These are phyloP conservation scores for Sclerotinia subarctica DNA, from an alignment of 2,329 filamentous ascomycete species.

Conservation along the genomic window DNA sequence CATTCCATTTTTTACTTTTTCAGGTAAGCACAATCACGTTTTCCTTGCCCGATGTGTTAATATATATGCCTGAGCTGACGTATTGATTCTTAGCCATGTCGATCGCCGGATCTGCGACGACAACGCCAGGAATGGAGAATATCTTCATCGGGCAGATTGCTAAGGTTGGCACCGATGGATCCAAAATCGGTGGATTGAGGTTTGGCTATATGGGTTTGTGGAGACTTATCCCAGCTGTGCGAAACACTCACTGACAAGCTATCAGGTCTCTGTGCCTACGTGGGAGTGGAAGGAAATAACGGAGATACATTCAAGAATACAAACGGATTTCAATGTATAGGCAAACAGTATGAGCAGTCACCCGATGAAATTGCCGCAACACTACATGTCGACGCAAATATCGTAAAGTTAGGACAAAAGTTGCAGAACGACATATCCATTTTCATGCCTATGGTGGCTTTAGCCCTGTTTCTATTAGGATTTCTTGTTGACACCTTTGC, in stretches of 20 bases:
- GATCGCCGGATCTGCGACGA: conserved; percentile 15
- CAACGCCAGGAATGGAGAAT: conserved; percentile 15
- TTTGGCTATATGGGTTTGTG: conserved; percentile 16
- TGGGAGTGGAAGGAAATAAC: conserved; percentile 15
- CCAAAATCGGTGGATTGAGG: conserved; percentile 4
- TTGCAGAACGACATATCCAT: conserved; percentile 16
- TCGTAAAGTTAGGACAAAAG: conserved; percentile 8
- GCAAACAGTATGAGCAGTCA: conserved; percentile 13
- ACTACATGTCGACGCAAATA: conserved; percentile 10
- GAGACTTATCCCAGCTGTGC: neutral
- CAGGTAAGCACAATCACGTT: neutral
- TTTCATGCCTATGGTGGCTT: conserved; percentile 3
- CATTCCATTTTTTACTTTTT: conserved; percentile 14
- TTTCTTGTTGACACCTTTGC: conserved; percentile 12
- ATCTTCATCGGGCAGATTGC: conserved; percentile 10
- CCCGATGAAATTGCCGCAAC: conserved; percentile 2
- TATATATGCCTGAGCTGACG: neutral
- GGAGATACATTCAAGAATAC: conserved; percentile 17
- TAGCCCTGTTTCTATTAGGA: neutral
- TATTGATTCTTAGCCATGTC: conserved; percentile 6
- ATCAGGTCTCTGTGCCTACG: conserved; percentile 18
- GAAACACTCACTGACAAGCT: neutral
- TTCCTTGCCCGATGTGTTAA: neutral
- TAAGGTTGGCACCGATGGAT: neutral
- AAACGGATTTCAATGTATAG: conserved; percentile 16